A percentile compares a stretch with the other conserved stretches of the same genome.
These are phyloP conservation scores for Aspergillus bertholletiae DNA, from an alignment of 495 filamentous ascomycete species.

Conservation along the genomic window DNA sequence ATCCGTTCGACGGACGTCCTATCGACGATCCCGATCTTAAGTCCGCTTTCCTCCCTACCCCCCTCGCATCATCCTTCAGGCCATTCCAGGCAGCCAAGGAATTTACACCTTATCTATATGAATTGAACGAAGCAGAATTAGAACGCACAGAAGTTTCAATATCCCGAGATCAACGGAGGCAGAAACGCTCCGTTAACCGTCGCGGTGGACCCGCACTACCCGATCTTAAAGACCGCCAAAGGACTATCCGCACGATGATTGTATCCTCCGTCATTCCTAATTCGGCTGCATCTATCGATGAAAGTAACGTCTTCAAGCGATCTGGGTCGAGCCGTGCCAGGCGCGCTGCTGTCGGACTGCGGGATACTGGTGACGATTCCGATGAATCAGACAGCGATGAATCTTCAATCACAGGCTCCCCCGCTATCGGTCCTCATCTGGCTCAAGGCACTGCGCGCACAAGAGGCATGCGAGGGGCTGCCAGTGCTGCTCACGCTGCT, in stretches of 20 bases:
- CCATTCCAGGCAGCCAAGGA: constrained; percentile 90
- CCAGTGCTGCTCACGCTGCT: constrained; percentile 72
- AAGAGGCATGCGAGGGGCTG: constrained; percentile 82
- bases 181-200: constrained; percentile 92
- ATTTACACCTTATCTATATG: constrained; percentile 87
- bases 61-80: constrained; percentile 76
- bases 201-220: constrained; percentile 91
- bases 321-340: constrained; percentile 53
- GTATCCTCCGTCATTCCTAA: constrained; percentile 90
- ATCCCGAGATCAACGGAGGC: constrained; percentile 85
- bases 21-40: constrained; percentile 88
- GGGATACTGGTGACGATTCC: constrained; percentile 72
- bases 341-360: constrained; percentile 42
- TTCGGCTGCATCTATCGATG: constrained; percentile 73
- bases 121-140: constrained; percentile 85
- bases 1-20: constrained; percentile 91
- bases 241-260: constrained; percentile 84
- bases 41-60: constrained; percentile 80
- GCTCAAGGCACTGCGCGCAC: constrained; percentile 77
- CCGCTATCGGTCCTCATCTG: constrained; percentile 64
- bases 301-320: constrained; percentile 80
- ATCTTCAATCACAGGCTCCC: constrained; percentile 76
- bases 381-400: constrained; percentile 88
- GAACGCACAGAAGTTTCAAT: constrained; percentile 90
- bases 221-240: constrained; percentile 90